Evolutionary conservation across 768 basidiomycete genomes (phyloP), one percentile per base, ranked within the genome.

Genomic region (Suillus paluster): DNA sequence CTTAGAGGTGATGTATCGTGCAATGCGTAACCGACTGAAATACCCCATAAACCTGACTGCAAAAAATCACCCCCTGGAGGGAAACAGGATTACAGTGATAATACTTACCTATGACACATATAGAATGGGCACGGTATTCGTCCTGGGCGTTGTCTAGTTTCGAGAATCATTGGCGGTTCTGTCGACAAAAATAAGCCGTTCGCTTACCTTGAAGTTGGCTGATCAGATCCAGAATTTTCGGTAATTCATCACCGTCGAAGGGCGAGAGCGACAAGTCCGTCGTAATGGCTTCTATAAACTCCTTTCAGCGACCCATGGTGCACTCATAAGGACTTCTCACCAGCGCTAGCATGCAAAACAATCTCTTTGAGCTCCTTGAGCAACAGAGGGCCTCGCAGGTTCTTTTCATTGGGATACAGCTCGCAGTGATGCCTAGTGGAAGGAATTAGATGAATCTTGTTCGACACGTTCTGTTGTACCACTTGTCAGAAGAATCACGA

Each of bases 1-100:
- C 55, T 14, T 14, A 30, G 19, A 49, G 53, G n/a, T 6, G 23
- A n/a, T n/a, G 41, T 27, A 23, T 2, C 15, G 14, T 48, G 41
- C 50, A 19, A 27, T 7, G 30, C 27, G 53, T 25, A n/a, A 65
- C 72, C 52, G 66, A 82, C 83, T 67, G 62, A 82, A 81, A 19
- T 76, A 63, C 44, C 69, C 71, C 83, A 85, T 82, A 8, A 83
- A 65, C 19, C 80, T 77, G 30, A 73, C 82, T 84, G 48, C 2
- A 17, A 59, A 17, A 52, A n/a, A 44, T 59, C 17, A 55, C 34
- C 9, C 3, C 11, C 49, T 33, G 30, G 11, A 33, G 5, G 34
- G 5, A n/a, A n/a, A 49, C 27, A 17, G 25, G 12, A 23, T 14
- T 27, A 10, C 33, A 23, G 21, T n/a, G 23, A n/a, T 8, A 19